Percentiles rank a stretch among this genome's conserved stretches.
Evolutionary conservation across 2,329 filamentous ascomycete species (phyloP).

Genomic region (Calycina herbarum): DNA sequence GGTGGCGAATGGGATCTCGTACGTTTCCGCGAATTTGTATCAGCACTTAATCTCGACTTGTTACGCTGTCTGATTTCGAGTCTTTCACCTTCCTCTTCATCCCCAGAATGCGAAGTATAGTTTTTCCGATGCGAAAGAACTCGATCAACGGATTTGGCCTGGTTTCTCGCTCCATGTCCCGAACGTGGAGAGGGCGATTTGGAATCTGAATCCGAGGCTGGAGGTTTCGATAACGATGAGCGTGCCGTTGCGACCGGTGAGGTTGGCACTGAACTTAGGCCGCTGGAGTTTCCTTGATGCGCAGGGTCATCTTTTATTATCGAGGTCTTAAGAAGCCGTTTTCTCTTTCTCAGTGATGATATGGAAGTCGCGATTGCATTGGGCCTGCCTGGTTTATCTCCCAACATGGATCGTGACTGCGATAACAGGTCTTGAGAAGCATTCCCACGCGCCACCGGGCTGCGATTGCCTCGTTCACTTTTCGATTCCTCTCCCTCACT

Average conservation of each 20-base stretch:
- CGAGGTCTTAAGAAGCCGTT: slow-evolving; percentile 41
- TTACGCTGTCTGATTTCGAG: slow-evolving; percentile 29
- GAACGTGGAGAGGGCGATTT: slow-evolving; percentile 35
- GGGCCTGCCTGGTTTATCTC: slow-evolving; percentile 33
- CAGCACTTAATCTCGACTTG: slow-evolving; percentile 24
- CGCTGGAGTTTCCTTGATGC: slow-evolving; percentile 46
- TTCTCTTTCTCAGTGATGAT: slow-evolving; percentile 49
- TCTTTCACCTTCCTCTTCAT: slow-evolving; percentile 27
- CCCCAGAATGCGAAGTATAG: slow-evolving; percentile 36
- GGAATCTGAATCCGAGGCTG: slow-evolving; percentile 57
- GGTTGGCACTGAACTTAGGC: slow-evolving; percentile 58
- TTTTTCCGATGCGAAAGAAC: slow-evolving; percentile 43
- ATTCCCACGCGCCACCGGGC: slow-evolving; percentile 13
- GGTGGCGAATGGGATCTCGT: slow-evolving; percentile 59
- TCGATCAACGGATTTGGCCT: slow-evolving; percentile 42
- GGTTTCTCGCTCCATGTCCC: slow-evolving; percentile 24
- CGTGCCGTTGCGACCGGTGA: slow-evolving; percentile 45
- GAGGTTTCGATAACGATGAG: slow-evolving; percentile 35
- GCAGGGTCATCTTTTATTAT: slow-evolving; percentile 26
- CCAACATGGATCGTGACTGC: slow-evolving; percentile 15
- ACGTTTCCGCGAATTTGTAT: slow-evolving; percentile 27
- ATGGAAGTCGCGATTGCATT: slow-evolving; percentile 34
- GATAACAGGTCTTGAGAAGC: slow-evolving; percentile 1
- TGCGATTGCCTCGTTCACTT: slow-evolving; percentile 23
- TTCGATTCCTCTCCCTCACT: slow-evolving; percentile 52